Evolutionary conservation across 495 filamentous ascomycete genomes (phyloP), one percentile per base, ranked within the genome.

Genomic region (Parachaetomium inaequale): DNA sequence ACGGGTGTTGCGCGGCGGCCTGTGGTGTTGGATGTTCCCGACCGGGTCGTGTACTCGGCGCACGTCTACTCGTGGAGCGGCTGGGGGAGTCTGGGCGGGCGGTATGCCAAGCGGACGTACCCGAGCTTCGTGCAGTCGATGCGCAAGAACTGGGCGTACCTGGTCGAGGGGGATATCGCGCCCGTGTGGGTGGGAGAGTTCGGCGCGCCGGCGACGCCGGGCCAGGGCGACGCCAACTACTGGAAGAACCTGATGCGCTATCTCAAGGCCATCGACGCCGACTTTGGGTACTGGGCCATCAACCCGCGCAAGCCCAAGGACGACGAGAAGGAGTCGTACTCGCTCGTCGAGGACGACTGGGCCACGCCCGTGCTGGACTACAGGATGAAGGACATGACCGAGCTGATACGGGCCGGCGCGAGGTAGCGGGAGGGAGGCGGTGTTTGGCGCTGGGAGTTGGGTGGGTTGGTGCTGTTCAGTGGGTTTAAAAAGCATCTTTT

Each of bases 281-380:
- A 84, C 63, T 85, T 84, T 72, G 83, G 82, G 25, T 87, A 86
- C 70, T 87, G 85, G 85, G 84, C 83, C 31, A 70, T 87, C 62
- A 86, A 87, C 71, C 81, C 84, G 51, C 77, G 80, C 29, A 84
- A 85, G 63, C 79, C 81, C n/a, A 76, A 76, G 55, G 72, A 79
- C 19, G 74, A 81, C 64, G 79, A 72, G 51, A 74, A 63, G 26
- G 84, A 86, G 70, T 73, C 76, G 12, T 86, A 87, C 69, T 77
- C 78, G 6, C 71, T 87, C 43, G 71, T 86, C 14, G 72, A 78
- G 40, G 82, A 85, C 67, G 81, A 81, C 63, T 87, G 83, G 84
- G 51, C 80, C 59, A 84, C 81, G 43, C 74, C 79, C 2, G 72
- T 82, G 42, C 70, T 82, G 51, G 82, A 84, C 65, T 84, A 84